Conservation (phyloP, 2,329 filamentous ascomycete species). For the Colletotrichum graminicola region DNA sequence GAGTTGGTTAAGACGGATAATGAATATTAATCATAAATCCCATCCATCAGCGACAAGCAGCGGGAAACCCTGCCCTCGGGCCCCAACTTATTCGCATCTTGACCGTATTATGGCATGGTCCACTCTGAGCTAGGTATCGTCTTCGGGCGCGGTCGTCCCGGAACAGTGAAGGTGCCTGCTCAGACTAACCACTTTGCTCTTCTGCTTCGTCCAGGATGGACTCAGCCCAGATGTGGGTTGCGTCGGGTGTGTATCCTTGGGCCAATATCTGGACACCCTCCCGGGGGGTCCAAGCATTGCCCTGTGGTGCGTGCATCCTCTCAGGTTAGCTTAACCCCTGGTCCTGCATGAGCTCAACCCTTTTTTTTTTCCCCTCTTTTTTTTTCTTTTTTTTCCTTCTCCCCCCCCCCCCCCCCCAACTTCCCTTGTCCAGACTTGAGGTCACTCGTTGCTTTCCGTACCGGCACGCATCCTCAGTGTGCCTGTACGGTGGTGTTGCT, state of each 20-base stretch:
- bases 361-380: not conserved
- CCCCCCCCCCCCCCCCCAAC: not conserved
- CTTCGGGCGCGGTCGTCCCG: constrained; percentile 22
- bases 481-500: constrained; percentile 22
- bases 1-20: not conserved
- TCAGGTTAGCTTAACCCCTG: constrained; percentile 21
- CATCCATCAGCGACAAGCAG: constrained; percentile 25
- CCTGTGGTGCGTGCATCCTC: constrained; percentile 6
- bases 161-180: constrained; percentile 14
- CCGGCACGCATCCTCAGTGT: not conserved
- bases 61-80: constrained; percentile 24
- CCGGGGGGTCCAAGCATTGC: not conserved
- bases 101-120: constrained; percentile 28
- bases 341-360: constrained; percentile 29
- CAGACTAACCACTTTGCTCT: constrained; percentile 2
- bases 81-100: constrained; percentile 32
- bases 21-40: not conserved
- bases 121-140: constrained; percentile 31
- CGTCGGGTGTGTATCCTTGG: constrained; percentile 17
- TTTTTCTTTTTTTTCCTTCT: too few species aligned
- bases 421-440: constrained; percentile 1
- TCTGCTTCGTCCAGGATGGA: constrained; percentile 8
- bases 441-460: constrained; percentile 10
- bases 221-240: constrained; percentile 14
- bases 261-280: not conserved